These are phyloP conservation scores for Bryoerythrophyllum caledonicum DNA, from an alignment of 225 moss, liverwort and hornwort species.

Conservation along the genomic window DNA sequence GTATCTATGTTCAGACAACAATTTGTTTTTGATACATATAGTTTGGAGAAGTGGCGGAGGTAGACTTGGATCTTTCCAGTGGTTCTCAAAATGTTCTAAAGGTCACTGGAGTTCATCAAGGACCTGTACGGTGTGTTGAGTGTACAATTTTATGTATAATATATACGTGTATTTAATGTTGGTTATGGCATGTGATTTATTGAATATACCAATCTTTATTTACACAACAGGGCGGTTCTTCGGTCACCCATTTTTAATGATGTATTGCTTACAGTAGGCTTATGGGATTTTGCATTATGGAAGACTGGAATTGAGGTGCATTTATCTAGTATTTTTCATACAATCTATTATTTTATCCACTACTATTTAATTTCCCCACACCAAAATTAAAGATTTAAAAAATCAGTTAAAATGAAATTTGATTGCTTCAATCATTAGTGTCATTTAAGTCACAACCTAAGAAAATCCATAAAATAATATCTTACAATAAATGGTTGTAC, in stretches of 20 bases:
- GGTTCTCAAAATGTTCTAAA: conserved; percentile 45
- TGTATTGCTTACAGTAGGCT: conserved; percentile 69
- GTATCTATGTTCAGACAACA: too few species aligned
- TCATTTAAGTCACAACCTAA: background rate
- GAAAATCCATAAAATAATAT: too few species aligned
- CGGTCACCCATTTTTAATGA: conserved; percentile 77
- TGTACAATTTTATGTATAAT: too few species aligned
- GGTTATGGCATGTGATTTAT: too few species aligned
- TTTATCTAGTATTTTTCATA: background rate
- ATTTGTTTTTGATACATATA: background rate
- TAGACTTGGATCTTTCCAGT: conserved; percentile 60
- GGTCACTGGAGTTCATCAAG: conserved; percentile 51
- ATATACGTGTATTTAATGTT: too few species aligned
- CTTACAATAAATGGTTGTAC: background rate
- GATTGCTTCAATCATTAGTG: too few species aligned
- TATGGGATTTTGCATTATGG: conserved; percentile 95
- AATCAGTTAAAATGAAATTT: too few species aligned
- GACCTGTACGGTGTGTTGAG: conserved; percentile 45
- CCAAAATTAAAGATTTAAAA: too few species aligned
- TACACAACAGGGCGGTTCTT: conserved; percentile 33
- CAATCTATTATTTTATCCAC: background rate
- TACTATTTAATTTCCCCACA: rapidly evolving
- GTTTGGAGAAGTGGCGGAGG: conserved; percentile 84
- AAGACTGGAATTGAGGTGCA: conserved; percentile 66
- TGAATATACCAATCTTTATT: too few species aligned